A percentile compares a stretch with the other conserved stretches of the same genome.
Conservation (phyloP, 2,329 filamentous ascomycete genomes). For the Talaromyces sp. region DNA sequence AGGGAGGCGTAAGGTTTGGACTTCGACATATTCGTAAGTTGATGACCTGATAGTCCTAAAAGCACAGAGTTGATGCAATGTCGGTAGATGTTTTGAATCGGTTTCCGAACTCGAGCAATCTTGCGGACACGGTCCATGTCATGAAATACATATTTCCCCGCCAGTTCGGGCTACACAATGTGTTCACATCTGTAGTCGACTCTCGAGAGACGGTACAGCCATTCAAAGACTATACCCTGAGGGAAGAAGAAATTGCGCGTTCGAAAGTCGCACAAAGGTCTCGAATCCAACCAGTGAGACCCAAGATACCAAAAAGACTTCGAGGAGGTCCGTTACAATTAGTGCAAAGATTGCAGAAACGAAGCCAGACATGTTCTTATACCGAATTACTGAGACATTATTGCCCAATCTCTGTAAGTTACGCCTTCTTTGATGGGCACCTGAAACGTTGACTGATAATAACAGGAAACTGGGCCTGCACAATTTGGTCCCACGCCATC, state of each 20-base stretch:
- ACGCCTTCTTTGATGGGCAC: not conserved
- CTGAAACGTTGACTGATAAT: conserved; percentile 6
- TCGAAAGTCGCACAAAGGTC: conserved; percentile 12
- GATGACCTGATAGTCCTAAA: not conserved
- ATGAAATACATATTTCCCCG: conserved; percentile 93
- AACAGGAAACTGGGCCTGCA: conserved; percentile 13
- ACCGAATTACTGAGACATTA: conserved; percentile 73
- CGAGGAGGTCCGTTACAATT: conserved; percentile 60
- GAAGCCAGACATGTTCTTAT: conserved; percentile 76
- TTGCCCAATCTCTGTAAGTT: conserved; percentile 59
- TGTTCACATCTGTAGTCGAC: conserved; percentile 72
- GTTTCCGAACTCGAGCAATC: conserved; percentile 48
- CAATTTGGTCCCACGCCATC: not conserved
- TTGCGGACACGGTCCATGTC: conserved; percentile 62
- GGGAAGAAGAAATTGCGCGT: conserved; percentile 72
- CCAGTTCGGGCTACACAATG: conserved; percentile 87
- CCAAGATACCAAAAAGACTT: conserved; percentile 50
- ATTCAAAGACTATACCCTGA: conserved; percentile 79
- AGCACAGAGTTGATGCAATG: not conserved
- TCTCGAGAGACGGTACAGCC: conserved; percentile 64
- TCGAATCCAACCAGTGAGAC: conserved; percentile 14
- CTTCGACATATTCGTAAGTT: conserved; percentile 74
- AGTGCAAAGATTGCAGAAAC: conserved; percentile 64
- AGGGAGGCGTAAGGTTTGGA: conserved; percentile 67
- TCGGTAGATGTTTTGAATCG: conserved; percentile 76